These are phyloP conservation scores for Ustulina deusta DNA, from an alignment of 2,329 filamentous ascomycete genomes.

Conservation along the genomic window DNA sequence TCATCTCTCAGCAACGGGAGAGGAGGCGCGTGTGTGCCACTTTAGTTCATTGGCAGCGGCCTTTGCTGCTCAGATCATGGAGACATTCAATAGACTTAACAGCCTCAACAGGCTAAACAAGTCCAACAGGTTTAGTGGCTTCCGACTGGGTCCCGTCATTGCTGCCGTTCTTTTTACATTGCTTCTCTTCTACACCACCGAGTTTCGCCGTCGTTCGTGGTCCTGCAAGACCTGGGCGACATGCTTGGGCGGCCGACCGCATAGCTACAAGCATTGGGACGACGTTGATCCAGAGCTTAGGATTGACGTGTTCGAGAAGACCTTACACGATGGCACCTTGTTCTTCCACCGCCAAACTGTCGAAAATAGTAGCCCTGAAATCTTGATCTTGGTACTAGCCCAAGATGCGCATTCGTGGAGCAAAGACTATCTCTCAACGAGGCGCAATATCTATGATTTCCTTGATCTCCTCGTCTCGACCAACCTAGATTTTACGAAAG, in stretches of 20 bases:
- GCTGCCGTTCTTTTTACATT: constrained; percentile 40
- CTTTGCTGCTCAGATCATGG: constrained; percentile 16
- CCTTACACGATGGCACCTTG: constrained; percentile 44
- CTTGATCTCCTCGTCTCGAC: constrained; percentile 47
- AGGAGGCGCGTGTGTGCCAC: constrained; percentile 12
- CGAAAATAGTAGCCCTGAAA: constrained; percentile 41
- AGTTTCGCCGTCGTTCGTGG: constrained; percentile 45
- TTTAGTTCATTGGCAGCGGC: constrained; percentile 6
- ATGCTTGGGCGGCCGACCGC: constrained; percentile 42
- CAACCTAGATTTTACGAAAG: constrained; percentile 43
- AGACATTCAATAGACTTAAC: constrained; percentile 23
- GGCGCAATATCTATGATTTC: constrained; percentile 49
- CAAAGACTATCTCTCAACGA: constrained; percentile 46
- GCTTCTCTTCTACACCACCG: constrained; percentile 46
- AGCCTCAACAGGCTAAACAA: constrained; percentile 21
- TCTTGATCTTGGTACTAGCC: constrained; percentile 47
- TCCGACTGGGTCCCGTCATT: constrained; percentile 37
- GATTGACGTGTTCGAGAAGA: constrained; percentile 41
- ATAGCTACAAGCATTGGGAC: constrained; percentile 45
- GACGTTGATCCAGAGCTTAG: constrained; percentile 38
- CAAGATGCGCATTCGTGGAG: constrained; percentile 48
- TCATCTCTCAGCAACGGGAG: constrained; percentile 13
- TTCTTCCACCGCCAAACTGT: constrained; percentile 44
- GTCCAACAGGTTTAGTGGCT: constrained; percentile 30
- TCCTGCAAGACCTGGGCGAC: constrained; percentile 48